These are phyloP conservation scores for Ceriops zippeliana DNA, from an alignment of 345 rosid genomes.

Conservation along the genomic window DNA sequence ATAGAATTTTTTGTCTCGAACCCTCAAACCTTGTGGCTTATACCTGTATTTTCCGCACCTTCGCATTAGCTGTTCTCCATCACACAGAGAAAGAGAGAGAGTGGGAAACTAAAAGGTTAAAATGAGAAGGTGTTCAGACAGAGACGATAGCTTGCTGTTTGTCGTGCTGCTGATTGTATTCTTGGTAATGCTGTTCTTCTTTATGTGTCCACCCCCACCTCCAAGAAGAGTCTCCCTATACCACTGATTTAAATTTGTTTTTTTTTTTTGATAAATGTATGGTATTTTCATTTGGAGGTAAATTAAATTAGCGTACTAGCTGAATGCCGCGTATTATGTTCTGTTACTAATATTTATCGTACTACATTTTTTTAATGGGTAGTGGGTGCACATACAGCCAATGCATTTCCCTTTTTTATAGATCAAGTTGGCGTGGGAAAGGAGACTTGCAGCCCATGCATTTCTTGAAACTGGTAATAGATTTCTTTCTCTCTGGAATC, in stretches of 20 bases:
- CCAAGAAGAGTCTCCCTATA: constrained; percentile 30
- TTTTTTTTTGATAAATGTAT: background rate
- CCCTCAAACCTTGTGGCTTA: background rate
- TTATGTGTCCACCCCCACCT: constrained; percentile 8
- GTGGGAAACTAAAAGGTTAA: background rate
- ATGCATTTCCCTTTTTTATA: too few relatives aligned
- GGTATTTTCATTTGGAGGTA: too few relatives aligned
- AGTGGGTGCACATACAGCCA: too few relatives aligned
- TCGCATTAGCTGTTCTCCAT: background rate
- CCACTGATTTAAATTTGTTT: constrained; percentile 6
- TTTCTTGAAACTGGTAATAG: too few relatives aligned
- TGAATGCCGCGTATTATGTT: too few relatives aligned
- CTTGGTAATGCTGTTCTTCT: too few relatives aligned
- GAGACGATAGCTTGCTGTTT: constrained; percentile 17
- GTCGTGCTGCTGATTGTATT: constrained; percentile 30
- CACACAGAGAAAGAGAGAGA: background rate
- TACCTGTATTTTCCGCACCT: background rate
- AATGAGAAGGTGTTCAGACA: constrained; percentile 34
- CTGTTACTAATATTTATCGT: too few relatives aligned
- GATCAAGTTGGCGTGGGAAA: too few relatives aligned
- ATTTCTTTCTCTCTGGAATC: too few relatives aligned
- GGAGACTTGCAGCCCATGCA: too few relatives aligned
- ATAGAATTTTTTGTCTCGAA: constrained; percentile 5
- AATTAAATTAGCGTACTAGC: too few relatives aligned
- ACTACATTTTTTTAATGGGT: too few relatives aligned